Base-by-base conservation (phyloP, 1,284 basidiomycete genomes). In the Ustilago lituana region DNA sequence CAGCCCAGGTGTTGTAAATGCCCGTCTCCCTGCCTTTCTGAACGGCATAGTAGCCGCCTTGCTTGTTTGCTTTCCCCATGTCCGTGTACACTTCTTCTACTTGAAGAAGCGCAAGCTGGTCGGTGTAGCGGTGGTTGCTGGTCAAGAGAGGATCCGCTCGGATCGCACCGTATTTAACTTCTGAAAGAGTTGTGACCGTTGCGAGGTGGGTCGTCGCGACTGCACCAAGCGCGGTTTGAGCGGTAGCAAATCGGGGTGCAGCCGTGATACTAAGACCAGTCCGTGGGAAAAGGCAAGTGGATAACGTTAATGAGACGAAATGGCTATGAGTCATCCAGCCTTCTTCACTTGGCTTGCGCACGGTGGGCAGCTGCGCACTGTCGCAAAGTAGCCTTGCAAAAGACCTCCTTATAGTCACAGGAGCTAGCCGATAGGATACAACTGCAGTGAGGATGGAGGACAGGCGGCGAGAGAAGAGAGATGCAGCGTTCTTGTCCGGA, bases 1-100 rank as follows among this genome's bases (percentile, higher is more conserved):
- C 88, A 5, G 81, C 81, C 78, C 82, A 83, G 0, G 58, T 62
- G 0, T 26, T 55, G 58, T 70, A 82, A 11, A 83, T 58, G 35
- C 82, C 82, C 4, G 68, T 57, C 12, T 37, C 19, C 11, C 68
- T 50, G 1, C 82, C 82, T 9, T 51, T 52, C 10, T 68, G 64
- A 10, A 83, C 81, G 55, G 78, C 59, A 27, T 74, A 75, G 48
- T 54, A 67, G 47, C 58, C 52, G 17, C 45, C 55, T n/a, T n/a
- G n/a, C n/a, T 62, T 54, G 17, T 35, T 41, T 8, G 49, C 39
- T 46, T 62, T 66, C 17, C 33, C 44, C 65, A 64, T 72, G 3
- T 59, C 38, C 8, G 17, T 12, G 2, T 14, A 7, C 8, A 41
- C 32, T 23, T 23, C 4, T 0, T 50, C 33, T 10, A 32, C 6